These are phyloP conservation scores for Voacanga thouarsii DNA, from an alignment of 257 asterid species.

Conservation along the genomic window DNA sequence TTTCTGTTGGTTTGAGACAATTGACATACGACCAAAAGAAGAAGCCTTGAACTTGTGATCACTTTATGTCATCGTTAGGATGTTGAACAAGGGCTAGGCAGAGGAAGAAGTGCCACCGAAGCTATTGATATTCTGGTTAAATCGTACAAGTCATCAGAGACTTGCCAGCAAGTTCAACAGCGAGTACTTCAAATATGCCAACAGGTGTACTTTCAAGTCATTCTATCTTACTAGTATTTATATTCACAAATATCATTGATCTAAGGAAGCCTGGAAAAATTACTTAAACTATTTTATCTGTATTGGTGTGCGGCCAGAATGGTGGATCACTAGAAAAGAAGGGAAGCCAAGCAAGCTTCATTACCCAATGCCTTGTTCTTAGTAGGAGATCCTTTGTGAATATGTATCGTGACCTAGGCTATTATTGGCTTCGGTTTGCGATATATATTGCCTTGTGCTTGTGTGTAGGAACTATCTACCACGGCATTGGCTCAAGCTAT, in stretches of 20 bases:
- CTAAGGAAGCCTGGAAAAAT: not conserved
- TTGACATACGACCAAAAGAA: not conserved
- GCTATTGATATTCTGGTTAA: constrained; percentile 42
- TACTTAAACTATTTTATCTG: not conserved
- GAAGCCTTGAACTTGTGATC: not conserved
- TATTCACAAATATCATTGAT: no score
- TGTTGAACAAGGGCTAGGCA: constrained; percentile 46
- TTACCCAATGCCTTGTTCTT: constrained; percentile 45
- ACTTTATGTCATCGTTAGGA: constrained; percentile 31
- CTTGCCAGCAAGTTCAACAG: constrained; percentile 31
- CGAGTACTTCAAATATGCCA: constrained; percentile 28
- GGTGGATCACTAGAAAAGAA: constrained; percentile 31
- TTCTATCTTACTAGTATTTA: no score
- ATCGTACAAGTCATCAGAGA: constrained; percentile 43
- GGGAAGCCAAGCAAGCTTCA: constrained; percentile 42
- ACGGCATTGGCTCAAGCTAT: constrained; percentile 43
- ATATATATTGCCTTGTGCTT: constrained; percentile 46
- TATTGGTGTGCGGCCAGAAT: constrained; percentile 13
- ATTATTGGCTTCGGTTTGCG: constrained; percentile 63
- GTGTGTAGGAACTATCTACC: constrained; percentile 50
- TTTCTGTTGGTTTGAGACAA: no score
- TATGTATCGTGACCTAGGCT: constrained; percentile 64
- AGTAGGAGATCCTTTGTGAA: constrained; percentile 55
- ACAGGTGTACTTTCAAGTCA: constrained; percentile 20
- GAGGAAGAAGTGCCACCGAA: constrained; percentile 25